Percentiles rank a stretch among this genome's conserved stretches.
phyloP scores from a whole-genome alignment of 2,329 filamentous ascomycete species.

The Berkeleyomyces basicola region DNA sequence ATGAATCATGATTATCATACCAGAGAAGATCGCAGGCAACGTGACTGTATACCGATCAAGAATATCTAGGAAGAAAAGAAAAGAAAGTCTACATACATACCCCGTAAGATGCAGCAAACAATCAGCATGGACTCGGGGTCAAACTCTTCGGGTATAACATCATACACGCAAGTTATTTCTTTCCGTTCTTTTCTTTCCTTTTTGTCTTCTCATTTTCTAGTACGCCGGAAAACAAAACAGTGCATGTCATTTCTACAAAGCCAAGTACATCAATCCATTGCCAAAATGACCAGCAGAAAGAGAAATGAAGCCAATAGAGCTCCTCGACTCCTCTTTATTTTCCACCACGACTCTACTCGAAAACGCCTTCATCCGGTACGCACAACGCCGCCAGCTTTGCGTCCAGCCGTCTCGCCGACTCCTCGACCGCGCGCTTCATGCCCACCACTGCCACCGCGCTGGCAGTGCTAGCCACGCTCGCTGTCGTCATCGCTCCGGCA shows the following conservation, averaged over 20 bases:
- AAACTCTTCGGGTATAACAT: constrained; percentile 1
- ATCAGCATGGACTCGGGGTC: background rate
- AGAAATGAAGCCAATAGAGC: background rate
- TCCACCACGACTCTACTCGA: constrained; percentile 14
- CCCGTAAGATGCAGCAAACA: background rate
- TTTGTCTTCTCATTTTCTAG: background rate
- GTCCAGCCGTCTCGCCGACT: constrained; percentile 42
- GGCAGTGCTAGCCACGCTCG: constrained; percentile 24
- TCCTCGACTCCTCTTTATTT: background rate
- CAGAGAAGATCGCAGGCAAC: background rate
- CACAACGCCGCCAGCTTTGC: constrained; percentile 37
- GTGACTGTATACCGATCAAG: too few species aligned
- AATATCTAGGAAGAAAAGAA: background rate
- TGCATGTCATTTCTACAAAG: background rate
- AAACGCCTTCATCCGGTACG: constrained; percentile 36
- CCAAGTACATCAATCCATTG: background rate
- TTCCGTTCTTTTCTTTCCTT: background rate
- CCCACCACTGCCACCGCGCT: constrained; percentile 31
- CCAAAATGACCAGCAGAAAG: background rate
- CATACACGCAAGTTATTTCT: background rate
- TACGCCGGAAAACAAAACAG: background rate
- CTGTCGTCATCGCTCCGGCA: constrained; percentile 28
- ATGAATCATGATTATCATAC: constrained; percentile 6
- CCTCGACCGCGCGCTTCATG: constrained; percentile 39
- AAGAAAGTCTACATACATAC: background rate